Conservation (phyloP, 2,329 filamentous ascomycete genomes). For the Diplodia intermedia region DNA sequence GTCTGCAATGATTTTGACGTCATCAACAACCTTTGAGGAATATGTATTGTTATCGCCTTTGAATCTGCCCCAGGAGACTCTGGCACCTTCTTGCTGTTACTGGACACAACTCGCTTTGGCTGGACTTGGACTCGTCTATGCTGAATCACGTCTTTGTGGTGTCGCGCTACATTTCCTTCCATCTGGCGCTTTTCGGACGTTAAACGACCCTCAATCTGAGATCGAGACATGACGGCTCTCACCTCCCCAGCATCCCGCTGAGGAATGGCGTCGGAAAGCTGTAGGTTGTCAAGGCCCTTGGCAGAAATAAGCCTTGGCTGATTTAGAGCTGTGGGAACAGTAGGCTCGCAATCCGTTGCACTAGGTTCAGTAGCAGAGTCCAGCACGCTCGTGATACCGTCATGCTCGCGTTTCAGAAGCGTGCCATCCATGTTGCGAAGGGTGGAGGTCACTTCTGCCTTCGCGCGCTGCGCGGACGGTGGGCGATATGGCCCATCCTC, state of each 20-base stretch:
- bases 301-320: too few relatives aligned
- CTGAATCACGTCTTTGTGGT: background rate
- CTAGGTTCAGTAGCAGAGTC: too few relatives aligned
- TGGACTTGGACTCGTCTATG: background rate
- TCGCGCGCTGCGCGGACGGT: too few relatives aligned
- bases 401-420: too few relatives aligned
- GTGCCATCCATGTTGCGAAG: too few relatives aligned
- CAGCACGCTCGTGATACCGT: too few relatives aligned
- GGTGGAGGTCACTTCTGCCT: too few relatives aligned
- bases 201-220: background rate
- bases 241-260: background rate
- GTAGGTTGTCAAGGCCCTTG: background rate
- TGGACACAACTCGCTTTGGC: slow-evolving; percentile 42
- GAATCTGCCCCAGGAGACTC: slow-evolving; percentile 50
- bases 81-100: slow-evolving; percentile 52
- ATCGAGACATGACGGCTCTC: background rate
- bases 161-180: background rate
- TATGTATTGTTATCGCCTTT: slow-evolving; percentile 49
- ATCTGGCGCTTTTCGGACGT: background rate
- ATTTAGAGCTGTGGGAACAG: too few relatives aligned
- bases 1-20: slow-evolving; percentile 8
- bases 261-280: background rate
- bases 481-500: too few relatives aligned
- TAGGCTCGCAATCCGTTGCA: too few relatives aligned
- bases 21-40: slow-evolving; percentile 34